Base-by-base conservation (phyloP, 371 early-diverging fungal species). In the Mortierella sp. region DNA sequence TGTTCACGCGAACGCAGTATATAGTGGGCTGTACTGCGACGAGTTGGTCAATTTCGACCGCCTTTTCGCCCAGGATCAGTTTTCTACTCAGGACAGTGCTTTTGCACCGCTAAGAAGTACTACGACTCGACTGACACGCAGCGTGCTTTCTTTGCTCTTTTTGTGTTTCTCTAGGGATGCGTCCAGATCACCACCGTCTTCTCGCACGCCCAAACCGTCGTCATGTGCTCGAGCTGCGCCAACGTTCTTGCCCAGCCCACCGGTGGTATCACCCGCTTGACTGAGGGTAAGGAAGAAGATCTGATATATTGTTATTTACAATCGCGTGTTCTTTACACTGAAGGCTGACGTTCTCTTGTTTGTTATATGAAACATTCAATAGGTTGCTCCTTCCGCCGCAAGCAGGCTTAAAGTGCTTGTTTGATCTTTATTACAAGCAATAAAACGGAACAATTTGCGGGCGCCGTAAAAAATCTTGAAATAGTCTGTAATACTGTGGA, bases 121-220 rank as follows among this genome's bases (percentile, higher is more conserved):
- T n/a, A n/a, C n/a, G n/a, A n/a, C n/a, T 34, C 37, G 0, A 50
- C 34, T 48, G 17, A 32, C 50, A n/a, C 28, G 15, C 9, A 50
- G 19, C 9, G 19, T 27, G 6, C 58, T 24, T 31, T 23, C 19
- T 39, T 27, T 50, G 24, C 24, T 30, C 1, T 28, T 19, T 9
- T 54, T 52, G 46, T 26, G 4, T 44, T 31, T 24, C 43, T 52
- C 24, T 51, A 75, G 76, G 97, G 97, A 63, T 99, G 99, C 90
- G 93, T 94, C 85, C 90, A 92, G 86, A 97, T 97, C 84, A 99
- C 98, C 84, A 95, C 97, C 78, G 98, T 99, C 79, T 99, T 98
- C 93, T 95, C 95, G 86, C 99, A 99, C 89, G 98, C 99, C 75
- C 99, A 99, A 87, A 97, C 98, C 73, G 97, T 98, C 78, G 99